A percentile compares a stretch with the other conserved stretches of the same genome.
phyloP scores from a whole-genome alignment of 108 stramenopile genomes.

The Conticribra weissflogii region DNA sequence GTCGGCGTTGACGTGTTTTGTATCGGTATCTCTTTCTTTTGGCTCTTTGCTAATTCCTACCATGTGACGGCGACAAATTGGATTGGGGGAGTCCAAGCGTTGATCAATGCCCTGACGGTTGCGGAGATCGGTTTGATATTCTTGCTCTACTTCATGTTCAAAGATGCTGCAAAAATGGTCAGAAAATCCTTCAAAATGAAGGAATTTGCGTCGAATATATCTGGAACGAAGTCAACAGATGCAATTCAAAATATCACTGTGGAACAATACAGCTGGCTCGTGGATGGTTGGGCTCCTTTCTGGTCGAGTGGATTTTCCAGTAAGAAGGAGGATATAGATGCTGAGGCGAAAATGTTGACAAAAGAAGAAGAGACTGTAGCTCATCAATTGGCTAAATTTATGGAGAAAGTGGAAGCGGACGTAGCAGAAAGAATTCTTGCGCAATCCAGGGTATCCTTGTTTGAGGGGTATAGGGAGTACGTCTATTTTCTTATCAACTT shows the following conservation, averaged over 20 bases:
- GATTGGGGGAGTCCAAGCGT: slow-evolving; percentile 79
- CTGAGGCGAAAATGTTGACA: slow-evolving; percentile 39
- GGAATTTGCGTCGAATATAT: slow-evolving; percentile 44
- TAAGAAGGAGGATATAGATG: slow-evolving; percentile 1
- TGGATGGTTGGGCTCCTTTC: slow-evolving; percentile 67
- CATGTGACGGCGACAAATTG: slow-evolving; percentile 79
- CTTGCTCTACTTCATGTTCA: slow-evolving; percentile 77
- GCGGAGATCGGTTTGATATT: slow-evolving; percentile 78
- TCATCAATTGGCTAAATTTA: slow-evolving; percentile 9
- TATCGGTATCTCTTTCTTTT: slow-evolving; percentile 82
- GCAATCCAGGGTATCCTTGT: slow-evolving; percentile 33
- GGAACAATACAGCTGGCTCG: slow-evolving; percentile 51
- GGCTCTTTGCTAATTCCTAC: slow-evolving; percentile 80
- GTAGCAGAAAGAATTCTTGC: slow-evolving; percentile 21
- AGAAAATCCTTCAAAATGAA: slow-evolving; percentile 50
- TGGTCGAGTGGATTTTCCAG: slow-evolving; percentile 48
- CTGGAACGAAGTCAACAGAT: slow-evolving; percentile 9
- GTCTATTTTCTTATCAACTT: slow-evolving; percentile 83
- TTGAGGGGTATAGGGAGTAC: slow-evolving; percentile 80
- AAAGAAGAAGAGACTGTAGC: slow-evolving; percentile 55
- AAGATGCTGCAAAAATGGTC: slow-evolving; percentile 53
- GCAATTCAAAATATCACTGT: slow-evolving; percentile 29
- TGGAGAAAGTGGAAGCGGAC: slow-evolving; percentile 34
- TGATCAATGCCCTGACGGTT: slow-evolving; percentile 83
- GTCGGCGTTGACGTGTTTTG: slow-evolving; percentile 62